A percentile compares a stretch with the other conserved stretches of the same genome.
These are phyloP conservation scores for Chrysophaeum taylorii DNA, from an alignment of 352 stramenopile genomes.

Conservation along the genomic window DNA sequence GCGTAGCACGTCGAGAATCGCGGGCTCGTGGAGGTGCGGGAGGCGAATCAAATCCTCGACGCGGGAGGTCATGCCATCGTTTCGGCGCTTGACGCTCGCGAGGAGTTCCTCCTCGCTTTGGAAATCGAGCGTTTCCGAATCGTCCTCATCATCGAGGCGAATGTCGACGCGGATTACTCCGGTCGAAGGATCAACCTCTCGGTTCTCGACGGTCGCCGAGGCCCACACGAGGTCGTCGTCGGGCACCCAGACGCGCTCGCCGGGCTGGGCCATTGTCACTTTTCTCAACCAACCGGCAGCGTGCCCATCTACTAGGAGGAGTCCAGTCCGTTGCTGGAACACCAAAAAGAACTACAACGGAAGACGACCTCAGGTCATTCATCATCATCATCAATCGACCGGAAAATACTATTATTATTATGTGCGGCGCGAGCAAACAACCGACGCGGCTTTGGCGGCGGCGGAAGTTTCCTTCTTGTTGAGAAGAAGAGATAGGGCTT, in stretches of 20 bases:
- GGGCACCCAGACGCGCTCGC: background rate
- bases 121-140: background rate
- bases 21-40: conserved; percentile 80
- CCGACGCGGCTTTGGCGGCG: too few relatives aligned
- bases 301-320: too few relatives aligned
- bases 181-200: background rate
- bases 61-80: background rate
- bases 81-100: background rate
- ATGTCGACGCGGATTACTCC: background rate
- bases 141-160: background rate
- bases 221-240: background rate
- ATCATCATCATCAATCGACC: too few relatives aligned
- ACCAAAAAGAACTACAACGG: too few relatives aligned
- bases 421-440: too few relatives aligned
- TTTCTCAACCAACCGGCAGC: too few relatives aligned
- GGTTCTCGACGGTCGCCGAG: background rate
- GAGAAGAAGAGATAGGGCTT: too few relatives aligned
- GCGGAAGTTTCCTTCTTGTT: too few relatives aligned
- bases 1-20: conserved; percentile 67
- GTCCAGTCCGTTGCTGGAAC: too few relatives aligned
- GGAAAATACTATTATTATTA: too few relatives aligned
- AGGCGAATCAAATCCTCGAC: conserved; percentile 80
- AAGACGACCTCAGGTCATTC: too few relatives aligned
- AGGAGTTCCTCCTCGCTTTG: background rate
- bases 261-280: conserved; percentile 1